Conservation (phyloP, 371 early-diverging fungal species). For the Syncephalastrum sp. region DNA sequence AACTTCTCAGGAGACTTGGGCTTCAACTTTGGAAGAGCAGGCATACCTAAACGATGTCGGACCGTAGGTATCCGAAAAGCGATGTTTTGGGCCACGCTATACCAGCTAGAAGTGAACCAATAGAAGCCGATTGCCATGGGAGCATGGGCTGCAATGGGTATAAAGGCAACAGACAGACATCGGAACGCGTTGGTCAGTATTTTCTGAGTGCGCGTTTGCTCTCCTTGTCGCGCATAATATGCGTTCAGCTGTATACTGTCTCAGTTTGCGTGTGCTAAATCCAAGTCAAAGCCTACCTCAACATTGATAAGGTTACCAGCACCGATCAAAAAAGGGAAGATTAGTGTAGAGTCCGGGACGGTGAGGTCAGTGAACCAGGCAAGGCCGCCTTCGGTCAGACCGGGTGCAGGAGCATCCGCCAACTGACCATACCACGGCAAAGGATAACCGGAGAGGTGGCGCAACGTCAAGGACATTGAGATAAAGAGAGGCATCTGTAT, state of each 20-base stretch:
- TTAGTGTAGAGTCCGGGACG: conserved; percentile 67
- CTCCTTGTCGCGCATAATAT: conserved; percentile 38
- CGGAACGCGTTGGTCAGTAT: conserved; percentile 57
- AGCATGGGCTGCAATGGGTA: conserved; percentile 69
- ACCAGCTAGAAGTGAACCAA: conserved; percentile 64
- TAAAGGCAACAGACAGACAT: conserved; percentile 56
- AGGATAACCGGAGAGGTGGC: conserved; percentile 66
- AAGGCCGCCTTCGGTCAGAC: conserved; percentile 64
- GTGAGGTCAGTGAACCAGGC: conserved; percentile 74
- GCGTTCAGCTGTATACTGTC: conserved; percentile 43
- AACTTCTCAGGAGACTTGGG: background rate
- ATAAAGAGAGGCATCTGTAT: conserved; percentile 80
- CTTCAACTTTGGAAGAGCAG: conserved; percentile 2
- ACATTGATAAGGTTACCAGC: conserved; percentile 67
- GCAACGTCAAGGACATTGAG: conserved; percentile 65
- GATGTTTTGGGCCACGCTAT: conserved; percentile 59
- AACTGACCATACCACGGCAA: conserved; percentile 51
- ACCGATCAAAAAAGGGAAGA: conserved; percentile 70
- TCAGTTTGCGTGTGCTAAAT: background rate
- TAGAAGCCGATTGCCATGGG: conserved; percentile 69
- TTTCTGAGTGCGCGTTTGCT: conserved; percentile 45
- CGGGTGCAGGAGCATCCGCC: conserved; percentile 37
- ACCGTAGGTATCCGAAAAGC: conserved; percentile 48
- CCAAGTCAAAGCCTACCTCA: conserved; percentile 50
- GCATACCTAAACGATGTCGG: conserved; percentile 23